Base-by-base conservation (phyloP, 75 land plant species). In the Chamaecyparis obtusa region DNA sequence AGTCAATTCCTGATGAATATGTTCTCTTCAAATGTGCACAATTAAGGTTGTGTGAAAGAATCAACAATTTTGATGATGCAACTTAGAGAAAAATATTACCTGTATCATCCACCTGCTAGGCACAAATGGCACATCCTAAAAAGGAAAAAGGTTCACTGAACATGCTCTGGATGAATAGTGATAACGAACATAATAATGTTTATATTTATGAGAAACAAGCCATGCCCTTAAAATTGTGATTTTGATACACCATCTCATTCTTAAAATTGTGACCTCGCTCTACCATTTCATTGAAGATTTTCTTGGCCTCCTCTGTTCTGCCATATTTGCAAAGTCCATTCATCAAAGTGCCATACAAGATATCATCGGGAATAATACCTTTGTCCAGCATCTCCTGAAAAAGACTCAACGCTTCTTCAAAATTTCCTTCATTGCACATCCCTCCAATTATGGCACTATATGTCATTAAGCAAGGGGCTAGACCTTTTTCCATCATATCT, bases 241-340 rank as follows among this genome's bases (percentile, higher is more conserved):
- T 33, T 13, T 74, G 76, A 33, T 74, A 33, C 2, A 74, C 13
- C 3, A 33, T 30, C 69, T 24, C 69, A 32, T 74, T 74, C 76
- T 74, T 74, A 74, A 74, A 74, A 74, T 24, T 32, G 76, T 32
- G 76, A 74, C 76, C 76, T 2, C 76, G 76, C 32, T 90, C 92
- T 90, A 95, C 90, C 96, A 95, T 95, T 39, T 92, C 90, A 88
- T 94, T 93, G 94, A 94, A 94, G 19, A 95, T 36, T 32, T 55
- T 87, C 86, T 88, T 88, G 60, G 95, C 96, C 48, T 83, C 11
- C 21, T 86, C 56, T 49, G 89, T 39, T 86, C 92, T 90, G 83
- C 87, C 85, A 89, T 91, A 91, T n/a, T 67, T 87, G 55, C 90
- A n/a, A 10, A 94, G 91, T 30, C 94, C 96, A 72, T 87, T 89